Evolutionary conservation across 148 eudicot species (phyloP).

Genomic region (Rhododendron griersonianum): DNA sequence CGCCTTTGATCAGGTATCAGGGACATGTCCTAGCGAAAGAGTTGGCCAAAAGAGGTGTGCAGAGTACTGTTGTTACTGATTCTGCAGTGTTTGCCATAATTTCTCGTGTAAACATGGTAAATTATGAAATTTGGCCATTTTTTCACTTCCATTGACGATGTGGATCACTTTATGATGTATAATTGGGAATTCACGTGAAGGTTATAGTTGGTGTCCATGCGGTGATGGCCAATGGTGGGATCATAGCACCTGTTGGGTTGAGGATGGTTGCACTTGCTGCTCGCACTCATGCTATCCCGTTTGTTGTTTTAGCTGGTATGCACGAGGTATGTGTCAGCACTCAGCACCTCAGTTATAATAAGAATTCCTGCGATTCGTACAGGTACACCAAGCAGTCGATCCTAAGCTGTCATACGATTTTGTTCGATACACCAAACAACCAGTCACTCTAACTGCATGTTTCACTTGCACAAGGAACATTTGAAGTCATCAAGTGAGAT

Average conservation of each 20-base stretch:
- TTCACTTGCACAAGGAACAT: not conserved
- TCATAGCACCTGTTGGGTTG: conserved; percentile 94
- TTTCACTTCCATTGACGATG: not conserved
- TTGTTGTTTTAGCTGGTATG: conserved; percentile 93
- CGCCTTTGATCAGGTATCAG: conserved; percentile 52
- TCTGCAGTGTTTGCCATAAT: conserved; percentile 99
- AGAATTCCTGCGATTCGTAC: not conserved
- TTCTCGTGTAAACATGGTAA: conserved; percentile 97
- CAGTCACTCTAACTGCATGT: not conserved
- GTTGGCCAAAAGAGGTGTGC: conserved; percentile 75
- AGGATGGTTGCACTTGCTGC: conserved; percentile 98
- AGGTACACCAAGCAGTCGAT: not conserved
- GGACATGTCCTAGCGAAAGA: conserved; percentile 95
- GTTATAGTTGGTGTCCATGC: conserved; percentile 99
- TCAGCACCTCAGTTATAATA: not conserved
- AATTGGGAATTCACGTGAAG: conserved; percentile 22
- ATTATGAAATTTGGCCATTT: not conserved
- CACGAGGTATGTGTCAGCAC: conserved; percentile 59
- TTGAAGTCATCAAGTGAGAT: not conserved
- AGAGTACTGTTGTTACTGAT: conserved; percentile 87
- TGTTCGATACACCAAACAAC: not conserved
- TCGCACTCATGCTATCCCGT: conserved; percentile 94
- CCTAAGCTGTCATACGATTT: not conserved
- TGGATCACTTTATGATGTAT: not conserved
- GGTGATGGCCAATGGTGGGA: conserved; percentile 97